Percentiles rank a stretch among this genome's conserved stretches.
Evolutionary conservation across 129 eudicot genomes (phyloP).

Genomic region (Daucus carota): DH1_v3.0 NC_030386.2:34422001-34422500

Average conservation of each 20-base stretch:
- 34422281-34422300: not conserved
- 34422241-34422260: not conserved
- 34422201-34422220: not conserved
- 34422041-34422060: conserved; percentile 9
- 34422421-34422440: not conserved
- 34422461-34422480: not conserved
- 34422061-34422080: conserved; percentile 2
- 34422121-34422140: not conserved
- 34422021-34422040: not conserved
- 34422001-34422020: not conserved
- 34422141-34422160: conserved; percentile 7
- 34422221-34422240: not conserved
- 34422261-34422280: not conserved
- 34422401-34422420: not conserved
- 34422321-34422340: not conserved
- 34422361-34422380: not conserved
- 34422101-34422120: conserved; percentile 8
- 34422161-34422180: conserved; percentile 6
- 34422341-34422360: not conserved
- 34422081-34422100: conserved; percentile 4
- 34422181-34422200: not conserved
- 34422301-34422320: conserved; percentile 1
- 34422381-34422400: not conserved
- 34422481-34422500: not conserved
- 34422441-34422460: not conserved